Evolutionary conservation across 106 monocot species (phyloP), one percentile per base, ranked within the genome.

Genomic region (Allium cepa): DNA sequence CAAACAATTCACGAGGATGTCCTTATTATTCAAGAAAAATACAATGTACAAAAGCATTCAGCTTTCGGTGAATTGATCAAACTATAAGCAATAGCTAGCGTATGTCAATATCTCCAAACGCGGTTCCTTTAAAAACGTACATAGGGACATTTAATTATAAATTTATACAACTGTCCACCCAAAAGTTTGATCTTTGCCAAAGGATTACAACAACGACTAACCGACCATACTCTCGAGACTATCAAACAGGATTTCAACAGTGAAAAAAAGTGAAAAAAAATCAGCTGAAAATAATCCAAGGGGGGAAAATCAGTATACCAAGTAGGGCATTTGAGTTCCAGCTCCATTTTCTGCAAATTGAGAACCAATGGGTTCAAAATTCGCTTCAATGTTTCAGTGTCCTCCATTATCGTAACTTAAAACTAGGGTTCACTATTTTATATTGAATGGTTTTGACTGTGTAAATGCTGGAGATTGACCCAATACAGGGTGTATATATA

Each of bases 281-380:
- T 27, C 11, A 5, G 13, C 45, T 46, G 47, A 63, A 63, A 47
- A 14, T 10, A 46, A n/a, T 11, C n/a, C 0, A 49, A 47, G 8
- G 8, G 17, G 15, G 12, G 0, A 50, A 66, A 66, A 17, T 18
- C 26, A 4, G 12, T 8, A 64, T 69, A 69, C 68, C 68, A 69
- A 15, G 36, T n/a, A 8, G 55, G 36, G 36, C 68, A 69, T n/a
- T 56, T 69, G 56, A 69, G 68, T 16, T 69, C 56, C 45, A 45
- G 15, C 26, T 56, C 68, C 68, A 69, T 69, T 46, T 56, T 69
- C 55, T 56, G 27, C 53, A 69, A 46, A 50, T 16, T 56, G 56
- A 56, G 68, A 10, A 56, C 56, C 56, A 69, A 8, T 9, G 68
- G 68, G 26, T 69, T 69, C 68, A 69, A 45, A 22, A 17, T 45